Conservation (phyloP, 768 basidiomycete genomes). For the Boletellus ananiceps region DNA sequence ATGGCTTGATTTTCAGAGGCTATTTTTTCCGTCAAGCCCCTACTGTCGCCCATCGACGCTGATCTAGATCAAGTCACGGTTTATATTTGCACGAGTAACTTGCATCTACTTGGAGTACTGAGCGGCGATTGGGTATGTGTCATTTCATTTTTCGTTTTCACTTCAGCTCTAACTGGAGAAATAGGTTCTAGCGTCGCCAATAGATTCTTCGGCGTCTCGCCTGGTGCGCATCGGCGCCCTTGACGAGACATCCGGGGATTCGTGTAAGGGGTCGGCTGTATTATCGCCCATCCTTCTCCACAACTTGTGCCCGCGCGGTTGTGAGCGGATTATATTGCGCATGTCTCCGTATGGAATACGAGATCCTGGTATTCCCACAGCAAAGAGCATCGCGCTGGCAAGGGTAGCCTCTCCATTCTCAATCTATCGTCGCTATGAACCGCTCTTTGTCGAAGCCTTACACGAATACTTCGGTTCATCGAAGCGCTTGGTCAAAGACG, state of each 20-base stretch:
- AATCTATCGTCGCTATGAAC: constrained; percentile 59
- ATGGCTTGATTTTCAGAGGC: constrained; percentile 4
- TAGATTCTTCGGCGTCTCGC: constrained; percentile 36
- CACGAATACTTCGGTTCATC: constrained; percentile 55
- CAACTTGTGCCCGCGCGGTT: constrained; percentile 41
- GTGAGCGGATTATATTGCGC: constrained; percentile 35
- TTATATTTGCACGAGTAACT: constrained; percentile 58
- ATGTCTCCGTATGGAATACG: constrained; percentile 59
- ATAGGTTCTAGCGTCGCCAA: constrained; percentile 50
- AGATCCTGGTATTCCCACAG: constrained; percentile 60
- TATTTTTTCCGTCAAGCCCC: constrained; percentile 28
- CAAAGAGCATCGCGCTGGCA: constrained; percentile 66
- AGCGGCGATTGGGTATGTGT: constrained; percentile 72
- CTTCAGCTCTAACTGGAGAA: constrained; percentile 2
- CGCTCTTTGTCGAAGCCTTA: constrained; percentile 55
- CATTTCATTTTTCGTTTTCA: background rate
- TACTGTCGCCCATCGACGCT: constrained; percentile 32
- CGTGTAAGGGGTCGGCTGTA: constrained; percentile 34
- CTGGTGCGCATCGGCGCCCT: constrained; percentile 56
- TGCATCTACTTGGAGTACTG: constrained; percentile 61
- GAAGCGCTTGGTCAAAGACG: constrained; percentile 60
- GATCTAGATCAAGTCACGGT: constrained; percentile 50
- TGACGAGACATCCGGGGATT: constrained; percentile 37
- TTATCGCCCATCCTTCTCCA: constrained; percentile 48
- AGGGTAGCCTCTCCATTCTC: constrained; percentile 76